A percentile compares a stretch with the other conserved stretches of the same genome.
phyloP scores from a whole-genome alignment of 2,329 filamentous ascomycete species.

The Aspergillus ustus region DNA sequence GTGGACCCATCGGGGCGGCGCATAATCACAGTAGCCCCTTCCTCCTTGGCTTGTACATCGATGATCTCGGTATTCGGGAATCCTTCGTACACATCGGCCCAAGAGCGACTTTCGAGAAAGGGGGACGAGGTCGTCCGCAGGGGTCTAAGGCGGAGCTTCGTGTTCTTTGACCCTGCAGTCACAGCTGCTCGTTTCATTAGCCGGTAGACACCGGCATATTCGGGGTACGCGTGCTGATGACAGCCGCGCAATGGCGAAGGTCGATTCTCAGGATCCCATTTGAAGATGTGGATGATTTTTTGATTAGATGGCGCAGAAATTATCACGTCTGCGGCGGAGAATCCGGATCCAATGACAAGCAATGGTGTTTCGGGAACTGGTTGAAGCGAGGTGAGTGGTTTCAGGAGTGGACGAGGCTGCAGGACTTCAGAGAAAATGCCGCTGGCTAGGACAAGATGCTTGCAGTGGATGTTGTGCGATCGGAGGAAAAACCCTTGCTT shows the following conservation, averaged over 20 bases:
- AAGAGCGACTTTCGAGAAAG: slow-evolving; percentile 55
- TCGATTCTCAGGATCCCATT: slow-evolving; percentile 60
- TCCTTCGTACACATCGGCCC: slow-evolving; percentile 59
- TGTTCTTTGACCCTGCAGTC: slow-evolving; percentile 22
- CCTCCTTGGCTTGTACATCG: slow-evolving; percentile 38
- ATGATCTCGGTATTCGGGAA: slow-evolving; percentile 58
- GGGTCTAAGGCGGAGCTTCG: slow-evolving; percentile 31
- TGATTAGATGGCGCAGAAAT: slow-evolving; percentile 57
- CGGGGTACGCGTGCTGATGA: slow-evolving; percentile 65
- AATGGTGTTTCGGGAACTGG: slow-evolving; percentile 44
- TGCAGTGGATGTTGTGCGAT: slow-evolving; percentile 59
- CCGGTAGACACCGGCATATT: slow-evolving; percentile 64
- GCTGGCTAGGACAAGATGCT: slow-evolving; percentile 61
- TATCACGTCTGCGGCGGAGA: slow-evolving; percentile 65
- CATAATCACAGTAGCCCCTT: slow-evolving; percentile 48
- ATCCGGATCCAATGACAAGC: slow-evolving; percentile 64
- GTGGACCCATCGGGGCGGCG: slow-evolving; percentile 47
- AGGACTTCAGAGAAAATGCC: slow-evolving; percentile 63
- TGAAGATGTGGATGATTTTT: slow-evolving; percentile 63
- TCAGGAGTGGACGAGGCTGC: slow-evolving; percentile 54
- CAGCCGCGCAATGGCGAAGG: slow-evolving; percentile 63
- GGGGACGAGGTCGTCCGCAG: slow-evolving; percentile 48
- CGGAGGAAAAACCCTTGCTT: slow-evolving; percentile 54
- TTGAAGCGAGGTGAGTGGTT: slow-evolving; percentile 48
- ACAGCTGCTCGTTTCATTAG: slow-evolving; percentile 61